Conservation (phyloP, 345 rosid species). For the Kandelia obovata region DNA sequence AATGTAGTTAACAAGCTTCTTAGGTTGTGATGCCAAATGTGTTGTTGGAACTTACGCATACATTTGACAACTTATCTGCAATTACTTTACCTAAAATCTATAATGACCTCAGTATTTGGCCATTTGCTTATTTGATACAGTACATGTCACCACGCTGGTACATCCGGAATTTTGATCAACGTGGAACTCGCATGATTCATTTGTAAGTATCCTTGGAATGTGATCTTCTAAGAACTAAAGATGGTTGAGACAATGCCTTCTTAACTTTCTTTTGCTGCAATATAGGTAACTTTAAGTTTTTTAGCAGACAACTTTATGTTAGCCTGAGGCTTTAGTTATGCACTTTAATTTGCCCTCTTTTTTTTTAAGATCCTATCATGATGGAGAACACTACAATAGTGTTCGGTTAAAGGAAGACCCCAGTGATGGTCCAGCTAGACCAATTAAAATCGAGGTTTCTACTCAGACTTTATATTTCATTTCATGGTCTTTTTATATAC, state of each 20-base stretch:
- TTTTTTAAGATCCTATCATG: slow-evolving; percentile 75
- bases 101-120: background rate
- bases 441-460: slow-evolving; percentile 68
- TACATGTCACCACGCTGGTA: slow-evolving; percentile 89
- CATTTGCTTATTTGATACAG: slow-evolving; percentile 35
- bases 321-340: background rate
- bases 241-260: background rate
- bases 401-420: slow-evolving; percentile 70
- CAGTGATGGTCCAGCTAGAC: slow-evolving; percentile 68
- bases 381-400: slow-evolving; percentile 91
- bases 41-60: background rate
- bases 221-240: background rate
- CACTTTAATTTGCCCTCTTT: background rate
- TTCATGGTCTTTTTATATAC: slow-evolving; percentile 1
- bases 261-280: background rate
- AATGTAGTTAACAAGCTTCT: background rate
- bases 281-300: background rate
- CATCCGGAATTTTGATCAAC: slow-evolving; percentile 65
- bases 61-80: background rate
- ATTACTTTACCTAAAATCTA: background rate
- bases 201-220: slow-evolving; percentile 50
- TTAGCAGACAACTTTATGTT: background rate
- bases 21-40: background rate
- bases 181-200: slow-evolving; percentile 71
- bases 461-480: background rate